phyloP scores from a whole-genome alignment of 202 grass and related monocot genomes.

The Digitaria exilis region DNA sequence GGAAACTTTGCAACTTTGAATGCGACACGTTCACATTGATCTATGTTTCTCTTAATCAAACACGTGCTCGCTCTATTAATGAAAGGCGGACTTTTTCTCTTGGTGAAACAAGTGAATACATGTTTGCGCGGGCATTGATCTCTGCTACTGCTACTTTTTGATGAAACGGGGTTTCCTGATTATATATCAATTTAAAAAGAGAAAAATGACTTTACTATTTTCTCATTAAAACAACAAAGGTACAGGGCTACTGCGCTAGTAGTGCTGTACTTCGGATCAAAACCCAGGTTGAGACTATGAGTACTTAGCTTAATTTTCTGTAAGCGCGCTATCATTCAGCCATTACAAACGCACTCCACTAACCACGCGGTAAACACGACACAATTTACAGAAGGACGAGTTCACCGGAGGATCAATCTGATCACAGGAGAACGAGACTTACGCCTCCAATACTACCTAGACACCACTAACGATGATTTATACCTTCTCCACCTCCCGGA shows the following conservation, averaged over 20 bases:
- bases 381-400: slow-evolving; percentile 21
- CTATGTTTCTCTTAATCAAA: not conserved
- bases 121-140: not conserved
- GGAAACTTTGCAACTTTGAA: not conserved
- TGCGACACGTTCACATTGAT: not conserved
- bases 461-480: not conserved
- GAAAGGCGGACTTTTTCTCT: no score
- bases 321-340: not conserved
- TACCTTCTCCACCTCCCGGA: slow-evolving; percentile 52
- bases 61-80: no score
- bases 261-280: not conserved
- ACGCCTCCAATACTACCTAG: no score
- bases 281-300: not conserved
- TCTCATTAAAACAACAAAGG: not conserved
- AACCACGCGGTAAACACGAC: not conserved
- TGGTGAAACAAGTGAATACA: no score
- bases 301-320: not conserved
- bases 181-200: no score
- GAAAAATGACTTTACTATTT: no score
- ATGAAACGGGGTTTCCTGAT: no score
- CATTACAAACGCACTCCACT: slow-evolving; percentile 12
- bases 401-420: not conserved
- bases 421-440: slow-evolving; percentile 1
- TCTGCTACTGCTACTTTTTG: not conserved
- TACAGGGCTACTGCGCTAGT: no score